A percentile compares a stretch with the other conserved stretches of the same genome.
phyloP scores from a whole-genome alignment of 805 yeast species.

The Lachancea mirantina region DNA sequence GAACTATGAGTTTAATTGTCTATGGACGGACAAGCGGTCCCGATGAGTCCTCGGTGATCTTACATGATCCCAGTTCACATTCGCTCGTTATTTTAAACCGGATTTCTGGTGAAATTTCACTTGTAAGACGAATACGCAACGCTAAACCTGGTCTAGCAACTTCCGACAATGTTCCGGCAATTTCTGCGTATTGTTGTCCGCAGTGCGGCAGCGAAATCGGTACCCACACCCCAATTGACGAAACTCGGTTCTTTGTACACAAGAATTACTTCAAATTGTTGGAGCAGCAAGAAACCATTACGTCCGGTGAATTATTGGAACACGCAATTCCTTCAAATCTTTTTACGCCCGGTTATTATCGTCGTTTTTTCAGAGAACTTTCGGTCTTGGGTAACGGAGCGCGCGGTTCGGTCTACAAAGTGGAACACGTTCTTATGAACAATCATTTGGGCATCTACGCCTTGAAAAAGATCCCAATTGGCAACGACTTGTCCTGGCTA shows the following conservation, averaged over 20 bases:
- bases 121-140: slow-evolving; percentile 13
- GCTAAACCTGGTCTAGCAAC: background rate
- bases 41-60: slow-evolving; percentile 21
- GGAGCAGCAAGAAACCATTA: slow-evolving; percentile 4
- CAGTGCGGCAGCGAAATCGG: slow-evolving; percentile 27
- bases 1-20: slow-evolving; percentile 2
- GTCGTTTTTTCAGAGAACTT: slow-evolving; percentile 57
- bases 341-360: slow-evolving; percentile 77
- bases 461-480: slow-evolving; percentile 76
- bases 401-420: slow-evolving; percentile 77
- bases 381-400: slow-evolving; percentile 73
- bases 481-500: slow-evolving; percentile 63
- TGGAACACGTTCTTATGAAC: slow-evolving; percentile 65
- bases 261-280: slow-evolving; percentile 10
- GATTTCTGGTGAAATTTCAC: slow-evolving; percentile 20
- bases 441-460: slow-evolving; percentile 76
- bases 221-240: background rate
- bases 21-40: slow-evolving; percentile 18
- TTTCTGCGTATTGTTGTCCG: slow-evolving; percentile 26
- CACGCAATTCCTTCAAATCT: slow-evolving; percentile 44
- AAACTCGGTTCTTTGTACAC: slow-evolving; percentile 6
- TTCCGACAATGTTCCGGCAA: slow-evolving; percentile 8
- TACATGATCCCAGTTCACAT: slow-evolving; percentile 25
- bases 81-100: slow-evolving; percentile 27
- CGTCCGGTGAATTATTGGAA: background rate